Conservation (phyloP, 1,139 yeast genomes). For the Zygosaccharomyces pseudobailii region DNA sequence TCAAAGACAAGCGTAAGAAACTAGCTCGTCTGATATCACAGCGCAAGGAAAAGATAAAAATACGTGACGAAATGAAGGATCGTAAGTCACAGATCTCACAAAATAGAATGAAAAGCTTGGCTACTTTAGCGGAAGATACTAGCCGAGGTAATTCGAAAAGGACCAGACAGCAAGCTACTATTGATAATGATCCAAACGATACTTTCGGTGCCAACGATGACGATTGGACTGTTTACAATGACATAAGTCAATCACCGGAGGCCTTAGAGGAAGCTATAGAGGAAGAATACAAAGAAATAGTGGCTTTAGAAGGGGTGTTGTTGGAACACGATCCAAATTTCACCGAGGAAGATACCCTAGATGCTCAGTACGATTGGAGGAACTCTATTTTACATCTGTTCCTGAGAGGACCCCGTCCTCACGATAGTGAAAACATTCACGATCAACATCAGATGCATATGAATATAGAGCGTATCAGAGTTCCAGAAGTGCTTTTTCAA, state of each 20-base stretch:
- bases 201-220: conserved; percentile 95
- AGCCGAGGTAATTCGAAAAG: conserved; percentile 39
- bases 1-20: conserved; percentile 59
- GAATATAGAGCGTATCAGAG: conserved; percentile 84
- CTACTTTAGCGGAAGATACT: conserved; percentile 79
- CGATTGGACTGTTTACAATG: conserved; percentile 91
- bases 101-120: conserved; percentile 85
- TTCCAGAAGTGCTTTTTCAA: conserved; percentile 88
- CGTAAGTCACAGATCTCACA: conserved; percentile 91
- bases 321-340: conserved; percentile 80
- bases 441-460: conserved; percentile 85
- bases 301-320: conserved; percentile 66
- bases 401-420: conserved; percentile 81
- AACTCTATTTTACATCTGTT: conserved; percentile 76
- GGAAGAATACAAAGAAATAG: conserved; percentile 57
- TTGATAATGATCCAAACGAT: conserved; percentile 89
- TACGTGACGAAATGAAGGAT: conserved; percentile 76
- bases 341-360: conserved; percentile 78
- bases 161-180: conserved; percentile 56
- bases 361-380: conserved; percentile 82
- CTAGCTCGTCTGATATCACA: conserved; percentile 52
- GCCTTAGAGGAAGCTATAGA: conserved; percentile 63
- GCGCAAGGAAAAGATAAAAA: conserved; percentile 62
- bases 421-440: conserved; percentile 56
- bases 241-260: conserved; percentile 68